Evolutionary conservation across 1,284 basidiomycete species (phyloP), one percentile per base, ranked within the genome.

Genomic region (Rhodotorula sp.): DNA sequence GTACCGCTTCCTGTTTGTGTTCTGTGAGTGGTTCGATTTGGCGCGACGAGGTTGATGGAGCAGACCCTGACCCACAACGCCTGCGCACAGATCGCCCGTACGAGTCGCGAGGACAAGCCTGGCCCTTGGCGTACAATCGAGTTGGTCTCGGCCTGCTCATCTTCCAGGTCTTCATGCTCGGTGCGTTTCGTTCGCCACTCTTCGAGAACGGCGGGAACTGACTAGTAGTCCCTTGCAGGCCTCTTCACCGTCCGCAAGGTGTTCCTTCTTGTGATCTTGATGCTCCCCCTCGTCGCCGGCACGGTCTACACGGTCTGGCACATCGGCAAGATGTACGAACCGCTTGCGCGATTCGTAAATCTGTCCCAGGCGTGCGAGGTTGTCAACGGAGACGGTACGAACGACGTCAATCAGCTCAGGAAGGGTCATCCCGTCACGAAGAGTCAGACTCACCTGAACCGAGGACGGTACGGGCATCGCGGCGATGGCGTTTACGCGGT

Each of bases 401-500:
- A 87, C 3, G 90, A 92, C 74, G 88, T 94, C 10, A 79, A 87
- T 57, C 84, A 88, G 73, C 80, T 94, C 77, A 84, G 88, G 71
- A 87, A 86, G 29, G 93, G 91, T 0, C 91, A 92, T 80, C 89
- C 90, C 14, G 91, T 93, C 39, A 90, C 88, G 12, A 87, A 89
- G 85, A 91, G 89, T 0, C 92, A 95, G 80, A 93, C 90, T 90
- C 90, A 93, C 79, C 81, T 95, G 73, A 93, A 90, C 78, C 87
- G 90, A 68, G 86, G 90, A 69, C 85, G 93, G 72, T 96, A 96
- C 79, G 91, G 91, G 1, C 89, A 93, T 79, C 93, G 95, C 79
- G 94, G 97, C 79, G 95, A 97, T 76, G 95, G 92, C 3, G 81
- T 97, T 46, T 97, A 97, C 79, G 92, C 97, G 52, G 95, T 82